A percentile compares a stretch with the other conserved stretches of the same genome.
Evolutionary conservation across 352 stramenopile species (phyloP).

Genomic region (Phytopythium mirpurense): DNA sequence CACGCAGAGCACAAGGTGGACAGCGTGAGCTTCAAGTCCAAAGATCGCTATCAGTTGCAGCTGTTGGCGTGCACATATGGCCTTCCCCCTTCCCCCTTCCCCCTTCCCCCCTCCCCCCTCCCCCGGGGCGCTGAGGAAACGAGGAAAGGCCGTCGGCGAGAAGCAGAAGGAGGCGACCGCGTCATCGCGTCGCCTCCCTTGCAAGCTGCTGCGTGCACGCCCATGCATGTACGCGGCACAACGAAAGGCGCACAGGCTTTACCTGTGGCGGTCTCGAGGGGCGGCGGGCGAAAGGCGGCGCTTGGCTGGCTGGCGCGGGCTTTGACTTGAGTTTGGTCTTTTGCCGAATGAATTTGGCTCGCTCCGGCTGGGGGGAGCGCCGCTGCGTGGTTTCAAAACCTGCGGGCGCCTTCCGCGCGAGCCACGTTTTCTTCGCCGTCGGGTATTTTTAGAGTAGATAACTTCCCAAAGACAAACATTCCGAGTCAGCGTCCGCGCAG

Average conservation of each 20-base stretch:
- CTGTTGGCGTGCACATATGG: not conserved
- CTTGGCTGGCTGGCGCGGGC: slow-evolving; percentile 65
- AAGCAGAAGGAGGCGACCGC: not conserved
- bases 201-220: not conserved
- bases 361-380: slow-evolving; percentile 13
- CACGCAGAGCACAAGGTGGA: slow-evolving; percentile 5
- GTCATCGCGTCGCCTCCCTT: not conserved
- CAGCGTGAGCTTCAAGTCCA: slow-evolving; percentile 4
- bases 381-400: slow-evolving; percentile 21
- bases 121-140: not conserved
- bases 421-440: slow-evolving; percentile 13
- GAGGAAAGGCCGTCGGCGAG: not conserved
- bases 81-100: slow-evolving; percentile 1
- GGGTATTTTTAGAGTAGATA: slow-evolving; percentile 9
- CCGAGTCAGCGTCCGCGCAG: not conserved
- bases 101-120: not conserved
- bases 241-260: not conserved
- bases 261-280: slow-evolving; percentile 42
- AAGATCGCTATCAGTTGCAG: slow-evolving; percentile 1
- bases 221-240: not conserved
- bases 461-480: slow-evolving; percentile 1
- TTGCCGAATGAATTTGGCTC: slow-evolving; percentile 81
- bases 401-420: not conserved
- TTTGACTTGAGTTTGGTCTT: slow-evolving; percentile 77
- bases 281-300: slow-evolving; percentile 26